Evolutionary conservation across 2,329 filamentous ascomycete genomes (phyloP).

Genomic region (Pseudocercospora crystallina): DNA sequence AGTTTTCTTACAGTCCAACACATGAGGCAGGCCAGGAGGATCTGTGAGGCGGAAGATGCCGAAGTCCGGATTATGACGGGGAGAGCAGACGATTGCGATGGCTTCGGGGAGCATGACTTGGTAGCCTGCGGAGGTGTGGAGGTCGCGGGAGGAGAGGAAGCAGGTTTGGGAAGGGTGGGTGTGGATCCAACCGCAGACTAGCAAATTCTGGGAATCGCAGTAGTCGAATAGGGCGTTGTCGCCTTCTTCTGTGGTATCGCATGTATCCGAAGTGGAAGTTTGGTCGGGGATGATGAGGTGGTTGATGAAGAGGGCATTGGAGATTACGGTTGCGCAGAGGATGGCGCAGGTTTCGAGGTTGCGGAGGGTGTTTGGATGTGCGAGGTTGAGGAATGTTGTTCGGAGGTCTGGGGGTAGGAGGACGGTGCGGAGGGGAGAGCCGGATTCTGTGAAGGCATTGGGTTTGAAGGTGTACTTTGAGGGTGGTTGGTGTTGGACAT

Average conservation of each 20-base stretch:
- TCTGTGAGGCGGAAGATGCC: constrained; percentile 92
- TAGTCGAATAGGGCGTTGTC: constrained; percentile 74
- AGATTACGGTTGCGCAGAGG: constrained; percentile 83
- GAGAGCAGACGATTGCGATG: constrained; percentile 94
- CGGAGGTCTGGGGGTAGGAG: constrained; percentile 80
- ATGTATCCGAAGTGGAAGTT: constrained; percentile 85
- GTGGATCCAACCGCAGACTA: constrained; percentile 95
- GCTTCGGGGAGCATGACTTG: constrained; percentile 96
- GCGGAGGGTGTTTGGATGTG: constrained; percentile 70
- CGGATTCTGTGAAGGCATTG: constrained; percentile 85
- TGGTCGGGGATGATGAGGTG: constrained; percentile 89
- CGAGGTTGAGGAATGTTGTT: constrained; percentile 70
- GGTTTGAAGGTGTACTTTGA: constrained; percentile 75
- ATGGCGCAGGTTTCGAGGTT: constrained; percentile 96
- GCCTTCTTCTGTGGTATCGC: constrained; percentile 86
- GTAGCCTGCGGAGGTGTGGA: constrained; percentile 92
- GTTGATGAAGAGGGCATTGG: constrained; percentile 89
- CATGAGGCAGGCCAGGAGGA: constrained; percentile 83
- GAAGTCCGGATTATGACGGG: constrained; percentile 73
- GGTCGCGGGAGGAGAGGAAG: constrained; percentile 92
- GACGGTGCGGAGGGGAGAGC: constrained; percentile 78
- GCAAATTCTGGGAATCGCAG: constrained; percentile 77
- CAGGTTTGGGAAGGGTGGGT: constrained; percentile 96
- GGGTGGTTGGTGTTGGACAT: constrained; percentile 41
- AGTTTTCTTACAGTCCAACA: constrained; percentile 73